A percentile compares a stretch with the other conserved stretches of the same genome.
phyloP scores from a whole-genome alignment of 2,329 filamentous ascomycete genomes.

The Proliferodiscus dingleyae region DNA sequence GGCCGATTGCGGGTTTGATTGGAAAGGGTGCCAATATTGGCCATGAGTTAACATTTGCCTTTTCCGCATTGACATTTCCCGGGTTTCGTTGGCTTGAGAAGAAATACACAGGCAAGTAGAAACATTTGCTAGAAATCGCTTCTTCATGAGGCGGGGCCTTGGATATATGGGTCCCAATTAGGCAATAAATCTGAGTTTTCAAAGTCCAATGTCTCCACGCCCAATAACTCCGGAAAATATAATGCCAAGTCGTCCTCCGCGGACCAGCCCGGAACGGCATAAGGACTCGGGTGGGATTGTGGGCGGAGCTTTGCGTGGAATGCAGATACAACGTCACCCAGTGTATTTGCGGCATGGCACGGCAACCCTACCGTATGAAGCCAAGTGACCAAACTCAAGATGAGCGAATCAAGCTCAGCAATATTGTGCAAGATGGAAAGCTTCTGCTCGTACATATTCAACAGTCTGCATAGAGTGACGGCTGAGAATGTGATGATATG shows the following conservation, averaged over 20 bases:
- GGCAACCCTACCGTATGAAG: slow-evolving; percentile 38
- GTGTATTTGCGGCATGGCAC: slow-evolving; percentile 38
- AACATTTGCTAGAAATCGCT: background rate
- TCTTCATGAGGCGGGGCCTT: slow-evolving; percentile 7
- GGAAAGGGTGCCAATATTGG: slow-evolving; percentile 58
- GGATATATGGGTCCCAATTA: slow-evolving; percentile 22
- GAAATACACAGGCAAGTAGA: slow-evolving; percentile 15
- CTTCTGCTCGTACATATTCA: slow-evolving; percentile 35
- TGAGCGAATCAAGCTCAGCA: slow-evolving; percentile 31
- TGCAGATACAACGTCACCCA: slow-evolving; percentile 36
- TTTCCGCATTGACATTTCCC: slow-evolving; percentile 8
- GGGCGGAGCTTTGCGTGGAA: slow-evolving; percentile 35
- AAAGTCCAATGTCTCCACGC: slow-evolving; percentile 26
- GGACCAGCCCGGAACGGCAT: background rate
- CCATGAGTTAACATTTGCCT: slow-evolving; percentile 21
- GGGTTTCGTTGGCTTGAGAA: slow-evolving; percentile 9
- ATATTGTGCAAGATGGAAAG: slow-evolving; percentile 31
- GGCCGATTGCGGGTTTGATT: slow-evolving; percentile 58
- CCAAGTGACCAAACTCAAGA: slow-evolving; percentile 35
- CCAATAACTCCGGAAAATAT: slow-evolving; percentile 33
- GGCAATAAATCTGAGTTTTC: slow-evolving; percentile 30
- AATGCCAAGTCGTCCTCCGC: slow-evolving; percentile 17
- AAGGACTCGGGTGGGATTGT: slow-evolving; percentile 15
- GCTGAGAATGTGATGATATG: slow-evolving; percentile 43
- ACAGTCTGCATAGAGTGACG: slow-evolving; percentile 34